Evolutionary conservation across 1,284 basidiomycete species (phyloP).

Genomic region (Sphaerobolus stellatus): DNA sequence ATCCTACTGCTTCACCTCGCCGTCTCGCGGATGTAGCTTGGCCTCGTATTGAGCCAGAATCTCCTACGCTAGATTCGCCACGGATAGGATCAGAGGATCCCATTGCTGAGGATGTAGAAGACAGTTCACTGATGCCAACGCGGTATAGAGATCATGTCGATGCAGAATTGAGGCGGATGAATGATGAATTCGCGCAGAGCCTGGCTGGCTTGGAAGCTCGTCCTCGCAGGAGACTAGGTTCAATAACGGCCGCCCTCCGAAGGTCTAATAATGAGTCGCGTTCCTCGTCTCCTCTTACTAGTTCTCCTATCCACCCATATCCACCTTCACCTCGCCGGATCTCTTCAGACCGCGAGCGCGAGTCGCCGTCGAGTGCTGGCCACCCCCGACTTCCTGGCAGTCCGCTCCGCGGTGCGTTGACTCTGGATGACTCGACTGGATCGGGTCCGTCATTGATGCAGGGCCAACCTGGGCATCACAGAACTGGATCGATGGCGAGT

Average conservation of each 20-base stretch:
- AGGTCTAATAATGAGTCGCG: neutral
- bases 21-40: neutral
- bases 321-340: neutral
- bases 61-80: neutral
- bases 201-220: slow-evolving; percentile 27
- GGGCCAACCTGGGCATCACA: slow-evolving; percentile 13
- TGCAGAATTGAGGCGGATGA: slow-evolving; percentile 60
- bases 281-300: neutral
- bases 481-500: slow-evolving; percentile 21
- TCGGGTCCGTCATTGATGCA: slow-evolving; percentile 6
- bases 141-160: slow-evolving; percentile 40
- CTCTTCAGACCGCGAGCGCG: too few species aligned
- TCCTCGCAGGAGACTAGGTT: neutral
- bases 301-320: neutral
- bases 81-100: neutral
- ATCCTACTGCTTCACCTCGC: neutral
- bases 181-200: slow-evolving; percentile 59
- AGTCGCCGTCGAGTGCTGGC: neutral
- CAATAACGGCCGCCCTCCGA: neutral
- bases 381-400: neutral
- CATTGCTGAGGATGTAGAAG: neutral
- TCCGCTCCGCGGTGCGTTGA: slow-evolving; percentile 1
- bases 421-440: neutral
- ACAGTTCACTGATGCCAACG: slow-evolving; percentile 10
- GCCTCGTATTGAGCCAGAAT: neutral